Percentiles rank a stretch among this genome's conserved stretches.
These are phyloP conservation scores for Wallacemonas sp. DNA, from an alignment of 208 protist genomes.

Conservation along the genomic window DNA sequence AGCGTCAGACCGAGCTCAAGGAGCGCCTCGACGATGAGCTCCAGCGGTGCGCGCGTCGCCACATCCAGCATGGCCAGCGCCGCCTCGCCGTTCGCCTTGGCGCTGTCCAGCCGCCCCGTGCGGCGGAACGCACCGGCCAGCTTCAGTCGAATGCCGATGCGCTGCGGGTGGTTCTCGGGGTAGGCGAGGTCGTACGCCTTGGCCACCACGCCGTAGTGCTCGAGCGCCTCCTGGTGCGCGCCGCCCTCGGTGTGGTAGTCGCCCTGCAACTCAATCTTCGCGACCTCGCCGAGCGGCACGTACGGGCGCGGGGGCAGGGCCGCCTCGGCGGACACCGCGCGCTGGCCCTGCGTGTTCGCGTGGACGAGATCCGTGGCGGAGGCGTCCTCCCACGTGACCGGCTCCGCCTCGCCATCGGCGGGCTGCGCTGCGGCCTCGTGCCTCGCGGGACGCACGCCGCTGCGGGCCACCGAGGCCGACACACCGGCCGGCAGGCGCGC, in stretches of 20 bases:
- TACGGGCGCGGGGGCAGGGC: slow-evolving; percentile 40
- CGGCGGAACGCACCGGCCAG: slow-evolving; percentile 78
- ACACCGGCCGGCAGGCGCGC: slow-evolving; percentile 57
- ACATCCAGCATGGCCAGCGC: slow-evolving; percentile 73
- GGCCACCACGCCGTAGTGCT: slow-evolving; percentile 87
- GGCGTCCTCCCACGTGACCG: slow-evolving; percentile 65
- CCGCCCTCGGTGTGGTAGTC: slow-evolving; percentile 87
- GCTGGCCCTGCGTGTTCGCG: slow-evolving; percentile 26
- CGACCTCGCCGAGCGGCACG: slow-evolving; percentile 80
- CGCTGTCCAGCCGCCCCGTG: slow-evolving; percentile 69
- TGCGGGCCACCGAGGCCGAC: slow-evolving; percentile 23
- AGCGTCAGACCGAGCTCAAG: slow-evolving; percentile 79
- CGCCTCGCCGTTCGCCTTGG: slow-evolving; percentile 54
- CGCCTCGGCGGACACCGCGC: background rate
- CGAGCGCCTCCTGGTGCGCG: slow-evolving; percentile 84
- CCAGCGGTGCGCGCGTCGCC: slow-evolving; percentile 49
- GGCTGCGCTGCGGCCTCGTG: background rate
- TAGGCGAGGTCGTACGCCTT: slow-evolving; percentile 87
- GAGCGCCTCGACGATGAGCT: slow-evolving; percentile 83
- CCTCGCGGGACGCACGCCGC: background rate
- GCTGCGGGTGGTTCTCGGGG: slow-evolving; percentile 73
- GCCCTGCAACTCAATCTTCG: slow-evolving; percentile 85
- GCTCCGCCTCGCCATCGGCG: slow-evolving; percentile 21
- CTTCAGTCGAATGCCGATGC: slow-evolving; percentile 76
- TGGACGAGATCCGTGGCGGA: slow-evolving; percentile 67